phyloP scores from a whole-genome alignment of 805 yeast genomes.

The Debaryomyces castellii region DNA sequence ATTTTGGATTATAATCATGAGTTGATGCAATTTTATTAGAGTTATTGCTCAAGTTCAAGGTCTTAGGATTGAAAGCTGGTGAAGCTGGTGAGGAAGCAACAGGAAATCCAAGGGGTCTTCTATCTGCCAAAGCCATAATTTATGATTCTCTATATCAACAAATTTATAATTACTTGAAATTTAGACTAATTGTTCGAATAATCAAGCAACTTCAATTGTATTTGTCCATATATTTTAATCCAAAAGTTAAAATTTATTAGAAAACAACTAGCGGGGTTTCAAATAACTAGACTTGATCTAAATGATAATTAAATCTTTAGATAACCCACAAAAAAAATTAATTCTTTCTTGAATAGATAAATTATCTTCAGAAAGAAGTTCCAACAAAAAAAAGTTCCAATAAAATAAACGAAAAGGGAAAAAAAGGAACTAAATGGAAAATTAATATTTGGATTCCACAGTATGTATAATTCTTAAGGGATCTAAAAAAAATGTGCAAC shows the following conservation, averaged over 20 bases:
- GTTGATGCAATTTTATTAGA: conserved; percentile 9
- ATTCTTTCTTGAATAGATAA: not conserved
- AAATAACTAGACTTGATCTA: not conserved
- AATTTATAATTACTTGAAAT: not conserved
- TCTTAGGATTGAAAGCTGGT: conserved; percentile 38
- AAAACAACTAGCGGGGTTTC: not conserved
- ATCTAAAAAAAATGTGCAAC: not conserved
- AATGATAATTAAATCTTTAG: conserved; percentile 3
- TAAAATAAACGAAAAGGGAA: conserved; percentile 5
- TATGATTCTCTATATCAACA: conserved; percentile 2
- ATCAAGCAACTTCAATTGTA: conserved; percentile 1
- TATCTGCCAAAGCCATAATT: conserved; percentile 63
- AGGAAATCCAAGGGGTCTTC: conserved; percentile 61
- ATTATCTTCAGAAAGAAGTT: conserved; percentile 1
- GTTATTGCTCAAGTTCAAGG: conserved; percentile 16
- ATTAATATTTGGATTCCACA: conserved; percentile 1
- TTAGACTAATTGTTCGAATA: not conserved
- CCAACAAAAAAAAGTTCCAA: conserved; percentile 2
- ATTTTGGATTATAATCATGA: conserved; percentile 6
- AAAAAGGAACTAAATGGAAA: conserved; percentile 1
- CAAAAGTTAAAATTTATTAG: not conserved
- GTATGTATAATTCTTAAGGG: not conserved
- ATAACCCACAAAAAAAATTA: not conserved
- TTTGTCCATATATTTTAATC: conserved; percentile 2
- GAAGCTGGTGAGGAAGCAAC: conserved; percentile 47